Percentiles rank a stretch among this genome's conserved stretches.
These are phyloP conservation scores for Tanozyma kutaoensis DNA, from an alignment of 805 yeast genomes.

Conservation along the genomic window DNA sequence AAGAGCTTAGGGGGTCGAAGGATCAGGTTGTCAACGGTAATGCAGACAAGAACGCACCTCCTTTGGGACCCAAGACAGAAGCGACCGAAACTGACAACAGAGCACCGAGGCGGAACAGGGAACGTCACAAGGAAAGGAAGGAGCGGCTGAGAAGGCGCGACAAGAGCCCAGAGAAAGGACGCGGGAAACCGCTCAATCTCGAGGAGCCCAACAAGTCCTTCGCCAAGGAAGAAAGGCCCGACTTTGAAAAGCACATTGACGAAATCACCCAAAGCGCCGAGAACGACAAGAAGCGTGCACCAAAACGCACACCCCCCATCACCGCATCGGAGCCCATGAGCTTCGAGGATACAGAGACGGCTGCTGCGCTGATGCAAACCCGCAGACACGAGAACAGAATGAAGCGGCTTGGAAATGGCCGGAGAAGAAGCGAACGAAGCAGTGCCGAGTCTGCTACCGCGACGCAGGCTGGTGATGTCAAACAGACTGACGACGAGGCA, in stretches of 20 bases:
- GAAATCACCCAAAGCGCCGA: slow-evolving; percentile 8
- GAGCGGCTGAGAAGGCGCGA: slow-evolving; percentile 1
- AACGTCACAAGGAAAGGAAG: neutral
- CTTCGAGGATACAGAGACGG: too few relatives aligned
- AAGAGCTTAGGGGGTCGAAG: neutral
- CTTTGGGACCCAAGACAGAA: slow-evolving; percentile 1
- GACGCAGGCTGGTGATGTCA: too few relatives aligned
- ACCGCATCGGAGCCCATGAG: too few relatives aligned
- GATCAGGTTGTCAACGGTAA: neutral
- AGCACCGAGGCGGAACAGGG: neutral
- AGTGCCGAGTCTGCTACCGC: too few relatives aligned
- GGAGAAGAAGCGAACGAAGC: too few relatives aligned
- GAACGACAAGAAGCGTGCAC: too few relatives aligned
- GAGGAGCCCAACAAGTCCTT: slow-evolving; percentile 1
- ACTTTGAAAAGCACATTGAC: slow-evolving; percentile 17
- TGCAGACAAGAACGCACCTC: slow-evolving; percentile 1
- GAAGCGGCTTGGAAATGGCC: too few relatives aligned
- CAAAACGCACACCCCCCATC: too few relatives aligned
- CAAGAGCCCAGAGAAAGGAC: neutral
- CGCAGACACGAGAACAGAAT: too few relatives aligned
- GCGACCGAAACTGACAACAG: neutral
- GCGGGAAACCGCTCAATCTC: neutral
- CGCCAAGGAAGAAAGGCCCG: slow-evolving; percentile 10
- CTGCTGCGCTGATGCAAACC: too few relatives aligned
- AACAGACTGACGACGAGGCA: too few relatives aligned